A percentile compares a stretch with the other conserved stretches of the same genome.
These are phyloP conservation scores for Irpex rosettiformis DNA, from an alignment of 1,284 basidiomycete genomes.

Conservation along the genomic window DNA sequence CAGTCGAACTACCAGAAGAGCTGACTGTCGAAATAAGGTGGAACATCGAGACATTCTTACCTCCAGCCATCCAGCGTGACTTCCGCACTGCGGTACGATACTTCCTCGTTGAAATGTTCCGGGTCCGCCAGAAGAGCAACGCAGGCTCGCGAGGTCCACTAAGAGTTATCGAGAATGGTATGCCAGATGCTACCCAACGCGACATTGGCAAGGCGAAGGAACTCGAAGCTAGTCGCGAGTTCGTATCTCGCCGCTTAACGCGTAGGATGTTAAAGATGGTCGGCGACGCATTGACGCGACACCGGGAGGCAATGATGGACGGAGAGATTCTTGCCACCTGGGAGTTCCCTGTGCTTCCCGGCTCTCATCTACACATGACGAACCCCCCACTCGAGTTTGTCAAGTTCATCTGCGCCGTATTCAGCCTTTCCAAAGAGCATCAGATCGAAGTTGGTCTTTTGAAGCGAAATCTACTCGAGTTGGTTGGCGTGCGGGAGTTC, in stretches of 20 bases:
- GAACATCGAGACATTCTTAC: constrained; percentile 94
- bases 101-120: constrained; percentile 87
- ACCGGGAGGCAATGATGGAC: constrained; percentile 59
- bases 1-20: constrained; percentile 62
- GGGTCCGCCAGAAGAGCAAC: constrained; percentile 67
- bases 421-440: constrained; percentile 75
- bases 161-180: constrained; percentile 67
- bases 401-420: constrained; percentile 85
- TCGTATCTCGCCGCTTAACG: constrained; percentile 81
- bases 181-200: constrained; percentile 59
- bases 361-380: constrained; percentile 72
- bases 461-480: constrained; percentile 86
- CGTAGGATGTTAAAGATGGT: constrained; percentile 78
- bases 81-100: constrained; percentile 77
- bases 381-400: constrained; percentile 89
- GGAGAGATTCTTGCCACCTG: constrained; percentile 60
- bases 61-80: constrained; percentile 76
- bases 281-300: constrained; percentile 61
- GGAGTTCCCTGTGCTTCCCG: constrained; percentile 85
- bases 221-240: constrained; percentile 63
- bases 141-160: constrained; percentile 68
- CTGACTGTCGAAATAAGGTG: constrained; percentile 86
- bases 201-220: constrained; percentile 74
- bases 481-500: constrained; percentile 89
- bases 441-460: constrained; percentile 85